Conservation (phyloP, 2,329 filamentous ascomycete genomes). For the Colletotrichum aenigma region DNA sequence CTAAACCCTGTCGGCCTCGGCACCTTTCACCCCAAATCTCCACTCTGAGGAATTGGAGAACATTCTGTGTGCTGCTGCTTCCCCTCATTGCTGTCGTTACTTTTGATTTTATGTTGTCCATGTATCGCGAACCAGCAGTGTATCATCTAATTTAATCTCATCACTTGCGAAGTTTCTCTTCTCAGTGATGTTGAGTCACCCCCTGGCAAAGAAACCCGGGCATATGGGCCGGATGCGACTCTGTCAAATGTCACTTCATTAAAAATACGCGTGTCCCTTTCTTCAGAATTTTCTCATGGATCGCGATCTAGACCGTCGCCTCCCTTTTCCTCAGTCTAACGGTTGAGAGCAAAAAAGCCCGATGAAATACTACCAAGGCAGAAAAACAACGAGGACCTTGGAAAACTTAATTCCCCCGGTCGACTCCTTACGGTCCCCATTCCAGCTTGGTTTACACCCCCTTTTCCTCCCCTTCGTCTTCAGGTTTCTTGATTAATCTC, state of each 20-base stretch:
- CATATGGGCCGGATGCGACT: neutral
- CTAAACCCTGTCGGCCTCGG: constrained; percentile 7
- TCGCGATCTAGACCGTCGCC: neutral
- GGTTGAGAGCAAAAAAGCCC: neutral
- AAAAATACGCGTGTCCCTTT: neutral
- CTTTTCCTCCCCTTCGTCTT: neutral
- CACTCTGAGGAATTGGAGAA: neutral
- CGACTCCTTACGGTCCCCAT: neutral
- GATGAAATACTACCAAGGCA: neutral
- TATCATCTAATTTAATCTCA: neutral
- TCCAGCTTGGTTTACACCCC: neutral
- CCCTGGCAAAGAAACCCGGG: neutral
- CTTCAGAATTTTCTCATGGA: neutral
- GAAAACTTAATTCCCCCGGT: neutral
- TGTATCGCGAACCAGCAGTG: neutral
- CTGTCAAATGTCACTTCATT: neutral
- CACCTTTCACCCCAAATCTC: constrained; percentile 7
- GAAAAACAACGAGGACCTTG: neutral
- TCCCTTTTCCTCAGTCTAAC: neutral
- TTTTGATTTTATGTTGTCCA: neutral
- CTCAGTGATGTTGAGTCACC: neutral
- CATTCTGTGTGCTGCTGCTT: neutral
- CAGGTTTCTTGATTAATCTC: neutral
- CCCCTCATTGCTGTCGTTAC: neutral
- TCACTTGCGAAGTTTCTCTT: neutral